Evolutionary conservation across 345 rosid species (phyloP).

Genomic region (Brassica carinata): DNA sequence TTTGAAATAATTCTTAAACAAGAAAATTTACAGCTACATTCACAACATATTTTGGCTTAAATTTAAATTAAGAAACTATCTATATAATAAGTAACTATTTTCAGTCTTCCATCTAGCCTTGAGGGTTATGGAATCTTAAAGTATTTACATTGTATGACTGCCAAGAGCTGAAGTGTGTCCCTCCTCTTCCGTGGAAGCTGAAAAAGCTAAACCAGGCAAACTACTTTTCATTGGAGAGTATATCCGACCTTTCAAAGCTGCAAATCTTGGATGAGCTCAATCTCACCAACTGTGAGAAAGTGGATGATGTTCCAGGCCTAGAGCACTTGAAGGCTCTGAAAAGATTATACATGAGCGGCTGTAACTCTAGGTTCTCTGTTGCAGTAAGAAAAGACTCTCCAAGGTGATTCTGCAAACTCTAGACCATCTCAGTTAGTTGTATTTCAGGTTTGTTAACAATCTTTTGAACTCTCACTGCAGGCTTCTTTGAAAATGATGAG

Average conservation of each 20-base stretch:
- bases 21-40: too few species aligned
- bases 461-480: constrained; percentile 33
- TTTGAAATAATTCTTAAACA: too few species aligned
- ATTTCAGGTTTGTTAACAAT: not conserved
- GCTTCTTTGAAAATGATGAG: constrained; percentile 47
- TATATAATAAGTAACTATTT: constrained; percentile 11
- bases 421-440: not conserved
- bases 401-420: constrained; percentile 7
- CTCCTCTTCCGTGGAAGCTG: constrained; percentile 28
- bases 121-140: constrained; percentile 15
- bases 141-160: not conserved
- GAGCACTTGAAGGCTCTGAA: constrained; percentile 11
- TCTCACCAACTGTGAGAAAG: constrained; percentile 30
- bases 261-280: constrained; percentile 16
- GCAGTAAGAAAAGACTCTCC: constrained; percentile 32
- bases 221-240: constrained; percentile 32
- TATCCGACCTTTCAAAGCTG: constrained; percentile 23
- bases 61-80: too few species aligned
- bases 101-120: constrained; percentile 35
- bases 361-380: constrained; percentile 8
- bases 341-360: constrained; percentile 29
- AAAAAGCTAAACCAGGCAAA: constrained; percentile 23
- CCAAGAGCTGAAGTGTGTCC: constrained; percentile 32
- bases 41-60: too few species aligned
- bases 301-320: constrained; percentile 35